Conservation (phyloP, 176 grass and related monocot species). For the Eleusine indica region DNA sequence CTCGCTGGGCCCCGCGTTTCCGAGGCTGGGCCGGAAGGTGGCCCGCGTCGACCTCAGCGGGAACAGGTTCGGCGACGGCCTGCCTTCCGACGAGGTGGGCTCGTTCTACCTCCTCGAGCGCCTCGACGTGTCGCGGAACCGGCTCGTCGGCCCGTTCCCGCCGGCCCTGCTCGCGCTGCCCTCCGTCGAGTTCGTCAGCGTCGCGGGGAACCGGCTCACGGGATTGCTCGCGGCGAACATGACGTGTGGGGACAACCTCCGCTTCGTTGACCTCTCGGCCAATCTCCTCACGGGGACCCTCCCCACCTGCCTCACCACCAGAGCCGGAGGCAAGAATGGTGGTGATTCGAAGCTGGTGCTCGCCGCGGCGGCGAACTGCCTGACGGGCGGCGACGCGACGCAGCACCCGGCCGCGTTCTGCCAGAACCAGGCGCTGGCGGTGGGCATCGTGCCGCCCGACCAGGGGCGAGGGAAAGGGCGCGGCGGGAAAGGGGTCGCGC, state of each 20-base stretch:
- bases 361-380: slow-evolving; percentile 64
- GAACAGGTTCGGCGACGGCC: slow-evolving; percentile 68
- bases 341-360: slow-evolving; percentile 45
- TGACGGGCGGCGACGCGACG: slow-evolving; percentile 34
- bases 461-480: slow-evolving; percentile 17
- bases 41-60: slow-evolving; percentile 61
- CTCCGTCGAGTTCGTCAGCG: slow-evolving; percentile 67
- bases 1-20: slow-evolving; percentile 80
- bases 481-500: slow-evolving; percentile 22
- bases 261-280: slow-evolving; percentile 68
- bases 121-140: slow-evolving; percentile 81
- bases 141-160: slow-evolving; percentile 76
- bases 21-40: slow-evolving; percentile 73
- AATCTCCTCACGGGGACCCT: slow-evolving; percentile 90
- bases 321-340: slow-evolving; percentile 12
- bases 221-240: slow-evolving; percentile 72
- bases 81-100: slow-evolving; percentile 63
- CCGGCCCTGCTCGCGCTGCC: slow-evolving; percentile 66
- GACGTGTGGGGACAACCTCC: slow-evolving; percentile 73
- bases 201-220: slow-evolving; percentile 80
- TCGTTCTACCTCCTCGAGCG: slow-evolving; percentile 71
- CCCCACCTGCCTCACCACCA: slow-evolving; percentile 53
- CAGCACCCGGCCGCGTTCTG: slow-evolving; percentile 78
- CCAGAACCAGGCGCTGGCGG: slow-evolving; percentile 91
- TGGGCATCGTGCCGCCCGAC: slow-evolving; percentile 65